Conservation (phyloP, 2,329 filamentous ascomycete genomes). For the Raffaelea albimanens region DNA sequence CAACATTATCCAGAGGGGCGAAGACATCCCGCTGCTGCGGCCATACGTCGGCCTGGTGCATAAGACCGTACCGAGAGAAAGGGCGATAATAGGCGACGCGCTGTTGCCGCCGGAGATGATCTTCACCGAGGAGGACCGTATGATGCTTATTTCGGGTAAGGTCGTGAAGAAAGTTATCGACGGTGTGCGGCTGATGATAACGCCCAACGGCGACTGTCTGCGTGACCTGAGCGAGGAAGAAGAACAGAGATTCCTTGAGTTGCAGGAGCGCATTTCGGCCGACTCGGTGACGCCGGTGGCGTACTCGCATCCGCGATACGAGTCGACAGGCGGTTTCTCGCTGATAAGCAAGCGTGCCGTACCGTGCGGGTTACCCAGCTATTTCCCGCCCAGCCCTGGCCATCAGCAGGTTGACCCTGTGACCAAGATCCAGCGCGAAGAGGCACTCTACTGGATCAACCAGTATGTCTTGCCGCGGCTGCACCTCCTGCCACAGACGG, state of each 20-base stretch:
- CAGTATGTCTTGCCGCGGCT: slow-evolving; percentile 56
- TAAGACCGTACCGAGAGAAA: neutral
- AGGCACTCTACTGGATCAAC: slow-evolving; percentile 59
- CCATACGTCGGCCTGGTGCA: slow-evolving; percentile 1
- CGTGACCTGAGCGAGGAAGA: slow-evolving; percentile 60
- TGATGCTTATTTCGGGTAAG: slow-evolving; percentile 43
- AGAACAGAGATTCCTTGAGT: slow-evolving; percentile 58
- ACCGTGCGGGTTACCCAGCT: slow-evolving; percentile 52
- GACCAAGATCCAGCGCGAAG: slow-evolving; percentile 56
- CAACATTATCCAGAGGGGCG: slow-evolving; percentile 7
- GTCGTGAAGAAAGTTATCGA: slow-evolving; percentile 54
- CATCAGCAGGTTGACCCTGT: slow-evolving; percentile 47
- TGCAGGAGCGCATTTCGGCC: slow-evolving; percentile 51
- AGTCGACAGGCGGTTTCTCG: slow-evolving; percentile 47
- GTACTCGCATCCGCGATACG: slow-evolving; percentile 47
- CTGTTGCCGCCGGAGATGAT: slow-evolving; percentile 31
- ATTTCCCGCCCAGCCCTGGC: slow-evolving; percentile 42
- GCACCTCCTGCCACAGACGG: slow-evolving; percentile 40
- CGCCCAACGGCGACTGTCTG: slow-evolving; percentile 68
- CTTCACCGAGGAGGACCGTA: slow-evolving; percentile 45
- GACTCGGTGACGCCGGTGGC: slow-evolving; percentile 42
- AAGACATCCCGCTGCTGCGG: slow-evolving; percentile 3
- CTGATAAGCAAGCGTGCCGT: slow-evolving; percentile 57
- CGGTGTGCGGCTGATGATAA: slow-evolving; percentile 60
- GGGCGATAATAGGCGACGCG: slow-evolving; percentile 7